These are phyloP conservation scores for Posidonia oceanica DNA, from an alignment of 116 monocot species.

Conservation along the genomic window DNA sequence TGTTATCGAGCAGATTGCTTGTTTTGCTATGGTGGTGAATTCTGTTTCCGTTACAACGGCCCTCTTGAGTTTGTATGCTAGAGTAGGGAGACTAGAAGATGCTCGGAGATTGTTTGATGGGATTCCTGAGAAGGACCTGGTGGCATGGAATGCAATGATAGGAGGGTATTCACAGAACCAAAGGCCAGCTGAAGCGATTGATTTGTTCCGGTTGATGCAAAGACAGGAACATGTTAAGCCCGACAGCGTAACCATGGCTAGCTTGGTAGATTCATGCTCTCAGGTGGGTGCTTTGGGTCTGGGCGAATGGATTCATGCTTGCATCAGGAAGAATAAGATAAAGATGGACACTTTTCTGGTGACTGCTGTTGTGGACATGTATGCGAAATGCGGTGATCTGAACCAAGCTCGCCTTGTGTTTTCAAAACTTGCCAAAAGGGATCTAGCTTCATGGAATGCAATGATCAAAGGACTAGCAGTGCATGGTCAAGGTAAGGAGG, in stretches of 20 bases:
- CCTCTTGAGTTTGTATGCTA: conserved; percentile 19
- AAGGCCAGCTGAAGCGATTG: conserved; percentile 20
- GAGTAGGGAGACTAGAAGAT: conserved; percentile 18
- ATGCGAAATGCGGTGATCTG: conserved; percentile 31
- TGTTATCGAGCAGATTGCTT: conserved; percentile 11
- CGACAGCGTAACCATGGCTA: conserved; percentile 21
- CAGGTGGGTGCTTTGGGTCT: conserved; percentile 18
- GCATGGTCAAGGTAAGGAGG: conserved; percentile 23
- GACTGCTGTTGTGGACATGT: conserved; percentile 40
- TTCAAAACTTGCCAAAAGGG: conserved; percentile 3
- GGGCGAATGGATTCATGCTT: conserved; percentile 27
- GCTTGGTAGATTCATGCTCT: conserved; percentile 28
- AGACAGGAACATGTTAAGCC: neutral
- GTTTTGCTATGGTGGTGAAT: conserved; percentile 4
- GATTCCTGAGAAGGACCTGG: conserved; percentile 27
- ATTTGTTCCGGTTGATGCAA: conserved; percentile 27
- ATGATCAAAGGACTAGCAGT: conserved; percentile 31
- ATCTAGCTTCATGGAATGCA: conserved; percentile 26
- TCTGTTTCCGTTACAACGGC: conserved; percentile 23
- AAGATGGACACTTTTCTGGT: conserved; percentile 12
- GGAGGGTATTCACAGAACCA: conserved; percentile 24
- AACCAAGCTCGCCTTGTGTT: conserved; percentile 9
- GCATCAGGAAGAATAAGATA: conserved; percentile 26
- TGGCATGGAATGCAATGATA: conserved; percentile 43
- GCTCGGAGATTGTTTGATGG: conserved; percentile 23